Evolutionary conservation across 257 asterid species (phyloP).

Genomic region (Rehmannia glutinosa): DNA sequence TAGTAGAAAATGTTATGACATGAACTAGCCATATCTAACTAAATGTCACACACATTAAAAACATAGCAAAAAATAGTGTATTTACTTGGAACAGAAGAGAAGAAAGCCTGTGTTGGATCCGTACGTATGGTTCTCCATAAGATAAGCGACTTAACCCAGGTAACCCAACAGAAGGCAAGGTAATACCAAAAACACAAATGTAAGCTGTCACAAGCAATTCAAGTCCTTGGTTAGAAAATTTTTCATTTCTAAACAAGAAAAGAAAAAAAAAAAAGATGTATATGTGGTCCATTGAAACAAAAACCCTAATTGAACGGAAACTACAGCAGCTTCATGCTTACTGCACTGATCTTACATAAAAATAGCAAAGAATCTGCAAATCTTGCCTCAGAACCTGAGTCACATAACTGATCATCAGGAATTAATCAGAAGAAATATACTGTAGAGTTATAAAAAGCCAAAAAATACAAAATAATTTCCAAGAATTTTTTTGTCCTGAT

Average conservation of each 20-base stretch:
- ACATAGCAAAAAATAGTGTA: constrained; percentile 12
- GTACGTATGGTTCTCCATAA: constrained; percentile 87
- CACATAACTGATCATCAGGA: constrained; percentile 45
- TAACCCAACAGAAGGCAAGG: constrained; percentile 96
- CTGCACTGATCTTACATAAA: constrained; percentile 94
- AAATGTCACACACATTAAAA: not conserved
- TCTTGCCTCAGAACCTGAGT: constrained; percentile 98
- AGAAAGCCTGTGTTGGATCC: constrained; percentile 94
- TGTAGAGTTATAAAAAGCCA: not conserved
- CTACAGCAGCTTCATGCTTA: constrained; percentile 25
- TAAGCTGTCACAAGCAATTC: constrained; percentile 59
- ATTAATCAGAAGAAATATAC: constrained; percentile 18
- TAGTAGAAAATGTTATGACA: not conserved
- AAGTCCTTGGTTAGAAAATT: constrained; percentile 16
- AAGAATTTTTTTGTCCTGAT: constrained; percentile 1
- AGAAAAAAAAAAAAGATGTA: not conserved
- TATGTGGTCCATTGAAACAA: not conserved
- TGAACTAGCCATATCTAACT: not conserved
- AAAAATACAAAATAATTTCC: no score
- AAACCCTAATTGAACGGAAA: not conserved
- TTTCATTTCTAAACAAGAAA: constrained; percentile 2
- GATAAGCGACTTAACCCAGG: constrained; percentile 98
- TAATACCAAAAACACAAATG: constrained; percentile 74
- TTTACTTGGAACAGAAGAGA: constrained; percentile 86
- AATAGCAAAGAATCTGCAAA: constrained; percentile 97